Percentiles rank a stretch among this genome's conserved stretches.
Conservation (phyloP, 1,284 basidiomycete species). For the Leccinum ponderosum region DNA sequence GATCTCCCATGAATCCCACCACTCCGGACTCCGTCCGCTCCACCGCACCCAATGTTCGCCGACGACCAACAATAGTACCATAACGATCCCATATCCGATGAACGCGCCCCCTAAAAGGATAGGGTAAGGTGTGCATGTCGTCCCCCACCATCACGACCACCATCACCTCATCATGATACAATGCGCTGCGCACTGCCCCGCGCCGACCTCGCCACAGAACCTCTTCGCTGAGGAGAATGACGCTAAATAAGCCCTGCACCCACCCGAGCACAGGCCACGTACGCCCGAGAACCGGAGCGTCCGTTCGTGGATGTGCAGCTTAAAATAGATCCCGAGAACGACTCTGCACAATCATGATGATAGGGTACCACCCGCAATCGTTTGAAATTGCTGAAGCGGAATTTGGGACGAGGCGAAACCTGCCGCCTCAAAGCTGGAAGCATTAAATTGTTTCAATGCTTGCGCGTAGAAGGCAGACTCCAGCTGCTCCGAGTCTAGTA, state of each 20-base stretch:
- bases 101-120: slow-evolving; percentile 64
- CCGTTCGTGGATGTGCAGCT: too few species aligned
- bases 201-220: slow-evolving; percentile 68
- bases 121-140: neutral
- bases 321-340: slow-evolving; percentile 84
- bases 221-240: slow-evolving; percentile 55
- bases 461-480: slow-evolving; percentile 71
- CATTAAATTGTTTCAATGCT: slow-evolving; percentile 66
- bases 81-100: slow-evolving; percentile 83
- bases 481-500: slow-evolving; percentile 73
- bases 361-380: slow-evolving; percentile 59
- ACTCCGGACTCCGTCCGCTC: slow-evolving; percentile 79
- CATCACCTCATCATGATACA: slow-evolving; percentile 74
- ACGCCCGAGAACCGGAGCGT: slow-evolving; percentile 60
- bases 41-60: slow-evolving; percentile 83
- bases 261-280: slow-evolving; percentile 87
- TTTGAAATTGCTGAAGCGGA: slow-evolving; percentile 62
- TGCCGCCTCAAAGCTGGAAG: slow-evolving; percentile 63
- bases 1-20: slow-evolving; percentile 90
- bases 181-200: slow-evolving; percentile 87
- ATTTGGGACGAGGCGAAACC: slow-evolving; percentile 63
- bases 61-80: slow-evolving; percentile 81
- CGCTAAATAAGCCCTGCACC: slow-evolving; percentile 81
- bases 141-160: neutral
- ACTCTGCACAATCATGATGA: too few species aligned